These are phyloP conservation scores for Pestalotiopsis fici DNA, from an alignment of 2,329 filamentous ascomycete species.

Conservation along the genomic window DNA sequence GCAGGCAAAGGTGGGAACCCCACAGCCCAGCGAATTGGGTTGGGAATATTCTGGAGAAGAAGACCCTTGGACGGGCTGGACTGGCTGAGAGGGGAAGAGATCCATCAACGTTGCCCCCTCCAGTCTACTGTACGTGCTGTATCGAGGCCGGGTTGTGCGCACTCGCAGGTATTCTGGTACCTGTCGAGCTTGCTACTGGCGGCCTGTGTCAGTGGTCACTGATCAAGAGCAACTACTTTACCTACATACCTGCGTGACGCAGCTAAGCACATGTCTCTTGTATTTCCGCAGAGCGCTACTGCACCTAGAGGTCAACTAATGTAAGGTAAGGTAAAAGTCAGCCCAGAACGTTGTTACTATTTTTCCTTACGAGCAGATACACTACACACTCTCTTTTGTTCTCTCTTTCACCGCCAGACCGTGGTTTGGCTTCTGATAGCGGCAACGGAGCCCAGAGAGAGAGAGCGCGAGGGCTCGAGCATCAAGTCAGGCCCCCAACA, in stretches of 20 bases:
- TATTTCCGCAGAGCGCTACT: not conserved
- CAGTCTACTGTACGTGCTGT: not conserved
- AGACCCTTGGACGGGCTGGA: not conserved
- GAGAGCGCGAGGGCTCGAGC: not conserved
- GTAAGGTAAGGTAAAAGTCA: not conserved
- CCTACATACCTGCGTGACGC: too few species aligned
- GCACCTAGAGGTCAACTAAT: not conserved
- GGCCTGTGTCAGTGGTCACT: not conserved
- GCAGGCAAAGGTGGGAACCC: not conserved
- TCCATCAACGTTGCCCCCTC: not conserved
- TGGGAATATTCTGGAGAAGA: slow-evolving; percentile 7
- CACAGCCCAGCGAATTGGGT: slow-evolving; percentile 5
- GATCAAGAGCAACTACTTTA: not conserved
- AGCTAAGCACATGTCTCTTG: not conserved
- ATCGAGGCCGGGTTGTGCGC: too few species aligned
- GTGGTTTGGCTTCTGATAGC: slow-evolving; percentile 5
- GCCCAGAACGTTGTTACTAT: not conserved
- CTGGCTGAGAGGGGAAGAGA: not conserved
- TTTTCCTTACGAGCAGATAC: not conserved
- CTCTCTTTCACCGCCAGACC: slow-evolving; percentile 10
- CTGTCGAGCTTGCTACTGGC: not conserved
- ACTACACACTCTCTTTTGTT: not conserved
- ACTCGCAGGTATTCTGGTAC: not conserved
- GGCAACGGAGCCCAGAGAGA: not conserved
- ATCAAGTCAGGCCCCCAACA: not conserved